These are phyloP conservation scores for Mycena crocata DNA, from an alignment of 768 basidiomycete genomes.

Conservation along the genomic window DNA sequence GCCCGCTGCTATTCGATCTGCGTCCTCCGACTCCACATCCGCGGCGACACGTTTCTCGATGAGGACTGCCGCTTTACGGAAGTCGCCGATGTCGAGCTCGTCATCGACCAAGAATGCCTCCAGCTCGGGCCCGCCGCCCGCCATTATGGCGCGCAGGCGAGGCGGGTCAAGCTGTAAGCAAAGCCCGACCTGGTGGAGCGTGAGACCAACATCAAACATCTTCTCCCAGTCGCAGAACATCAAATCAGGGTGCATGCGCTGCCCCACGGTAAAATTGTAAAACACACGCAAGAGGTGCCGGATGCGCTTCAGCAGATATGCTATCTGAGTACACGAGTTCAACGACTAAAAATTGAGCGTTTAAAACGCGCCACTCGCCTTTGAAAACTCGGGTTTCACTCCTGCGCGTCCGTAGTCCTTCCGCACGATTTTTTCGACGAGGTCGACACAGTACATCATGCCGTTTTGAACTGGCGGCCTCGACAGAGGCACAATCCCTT, in stretches of 20 bases:
- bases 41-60: slow-evolving; percentile 29
- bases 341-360: not conserved
- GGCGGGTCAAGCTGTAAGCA: slow-evolving; percentile 38
- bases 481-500: slow-evolving; percentile 27
- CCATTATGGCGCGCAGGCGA: slow-evolving; percentile 36
- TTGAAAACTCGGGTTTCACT: not conserved
- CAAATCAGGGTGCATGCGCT: slow-evolving; percentile 34
- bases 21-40: slow-evolving; percentile 40
- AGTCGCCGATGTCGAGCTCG: slow-evolving; percentile 41
- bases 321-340: slow-evolving; percentile 24
- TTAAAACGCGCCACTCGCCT: not conserved
- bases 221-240: slow-evolving; percentile 41
- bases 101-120: slow-evolving; percentile 42
- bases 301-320: slow-evolving; percentile 38
- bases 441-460: slow-evolving; percentile 36
- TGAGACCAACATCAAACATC: slow-evolving; percentile 37
- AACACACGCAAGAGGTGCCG: slow-evolving; percentile 41
- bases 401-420: slow-evolving; percentile 8
- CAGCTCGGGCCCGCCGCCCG: slow-evolving; percentile 33
- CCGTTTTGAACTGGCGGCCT: slow-evolving; percentile 38
- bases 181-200: slow-evolving; percentile 40
- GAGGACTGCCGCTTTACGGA: slow-evolving; percentile 33
- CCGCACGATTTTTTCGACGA: slow-evolving; percentile 9
- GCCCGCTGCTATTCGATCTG: slow-evolving; percentile 31
- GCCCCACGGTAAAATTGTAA: slow-evolving; percentile 35